A percentile compares a stretch with the other conserved stretches of the same genome.
Conservation (phyloP, 2,329 filamentous ascomycete species). For the Sporothrix pallida region DNA sequence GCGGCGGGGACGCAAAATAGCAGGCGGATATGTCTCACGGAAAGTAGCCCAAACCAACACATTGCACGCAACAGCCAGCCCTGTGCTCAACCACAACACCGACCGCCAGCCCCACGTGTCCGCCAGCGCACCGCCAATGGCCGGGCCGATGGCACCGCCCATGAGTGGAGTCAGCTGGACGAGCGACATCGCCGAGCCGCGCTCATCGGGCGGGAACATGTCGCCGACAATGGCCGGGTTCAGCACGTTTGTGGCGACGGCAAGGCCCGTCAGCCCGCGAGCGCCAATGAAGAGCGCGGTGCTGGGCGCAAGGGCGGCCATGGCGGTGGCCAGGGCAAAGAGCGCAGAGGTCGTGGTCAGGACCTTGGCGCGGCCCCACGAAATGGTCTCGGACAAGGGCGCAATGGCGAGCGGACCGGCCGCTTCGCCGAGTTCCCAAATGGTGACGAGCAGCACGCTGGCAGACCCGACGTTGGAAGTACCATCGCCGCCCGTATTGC, state of each 20-base stretch:
- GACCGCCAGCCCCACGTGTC: constrained; percentile 46
- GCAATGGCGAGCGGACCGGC: constrained; percentile 66
- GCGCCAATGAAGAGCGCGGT: constrained; percentile 66
- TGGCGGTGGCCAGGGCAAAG: constrained; percentile 56
- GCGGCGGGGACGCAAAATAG: constrained; percentile 56
- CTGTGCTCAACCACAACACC: constrained; percentile 44
- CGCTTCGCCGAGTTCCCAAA: constrained; percentile 65
- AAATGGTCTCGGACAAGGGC: constrained; percentile 65
- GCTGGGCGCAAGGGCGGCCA: constrained; percentile 50
- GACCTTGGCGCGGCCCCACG: constrained; percentile 57
- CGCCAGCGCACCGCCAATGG: constrained; percentile 45
- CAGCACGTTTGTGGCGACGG: constrained; percentile 67
- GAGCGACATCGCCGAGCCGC: constrained; percentile 58
- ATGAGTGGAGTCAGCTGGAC: constrained; percentile 42
- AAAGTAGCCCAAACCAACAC: constrained; percentile 43
- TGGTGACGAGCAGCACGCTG: constrained; percentile 65
- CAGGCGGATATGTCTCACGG: constrained; percentile 49
- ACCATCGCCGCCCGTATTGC: constrained; percentile 43
- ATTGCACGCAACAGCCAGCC: constrained; percentile 38
- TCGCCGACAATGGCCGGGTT: constrained; percentile 69
- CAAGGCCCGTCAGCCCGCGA: constrained; percentile 69
- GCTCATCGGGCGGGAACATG: constrained; percentile 61
- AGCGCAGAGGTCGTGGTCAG: constrained; percentile 59
- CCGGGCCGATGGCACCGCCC: constrained; percentile 45
- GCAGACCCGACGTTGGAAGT: constrained; percentile 44